These are phyloP conservation scores for Naganishia kalamii DNA, from an alignment of 768 basidiomycete species.

Conservation along the genomic window DNA sequence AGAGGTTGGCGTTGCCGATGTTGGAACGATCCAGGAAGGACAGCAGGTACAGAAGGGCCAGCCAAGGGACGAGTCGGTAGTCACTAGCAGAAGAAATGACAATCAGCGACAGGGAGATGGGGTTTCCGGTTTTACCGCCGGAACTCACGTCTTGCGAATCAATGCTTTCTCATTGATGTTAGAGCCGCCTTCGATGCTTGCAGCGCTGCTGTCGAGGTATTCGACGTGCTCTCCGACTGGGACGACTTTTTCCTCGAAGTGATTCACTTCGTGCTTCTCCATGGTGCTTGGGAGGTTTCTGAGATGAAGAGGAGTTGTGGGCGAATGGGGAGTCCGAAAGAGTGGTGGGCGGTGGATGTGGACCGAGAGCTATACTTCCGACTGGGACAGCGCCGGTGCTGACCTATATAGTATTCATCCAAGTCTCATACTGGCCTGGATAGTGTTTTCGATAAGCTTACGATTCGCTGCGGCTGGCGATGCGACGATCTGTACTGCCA, in stretches of 20 bases:
- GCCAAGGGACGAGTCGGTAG: slow-evolving; percentile 61
- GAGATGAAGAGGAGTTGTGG: background rate
- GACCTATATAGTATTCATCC: background rate
- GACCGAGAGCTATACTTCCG: no score
- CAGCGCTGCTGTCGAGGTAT: slow-evolving; percentile 1
- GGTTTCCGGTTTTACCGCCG: slow-evolving; percentile 56
- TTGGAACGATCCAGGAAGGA: slow-evolving; percentile 65
- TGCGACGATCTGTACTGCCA: no score
- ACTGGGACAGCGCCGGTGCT: no score
- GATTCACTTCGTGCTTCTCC: slow-evolving; percentile 4
- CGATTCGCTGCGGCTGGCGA: background rate
- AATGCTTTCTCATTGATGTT: slow-evolving; percentile 63
- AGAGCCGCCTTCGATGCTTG: slow-evolving; percentile 42
- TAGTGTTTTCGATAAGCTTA: background rate
- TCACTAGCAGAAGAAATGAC: slow-evolving; percentile 25
- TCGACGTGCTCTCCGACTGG: slow-evolving; percentile 18
- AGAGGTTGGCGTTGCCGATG: slow-evolving; percentile 67
- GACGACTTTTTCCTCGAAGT: slow-evolving; percentile 6
- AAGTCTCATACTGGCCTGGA: background rate
- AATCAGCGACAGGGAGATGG: background rate
- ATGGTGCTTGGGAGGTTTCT: background rate
- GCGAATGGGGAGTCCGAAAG: background rate
- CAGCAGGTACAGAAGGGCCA: slow-evolving; percentile 69
- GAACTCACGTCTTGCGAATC: slow-evolving; percentile 59
- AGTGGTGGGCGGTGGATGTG: no score